Evolutionary conservation across 2,329 filamentous ascomycete genomes (phyloP), one percentile per base, ranked within the genome.

Genomic region (Phialophora macrospora): DNA sequence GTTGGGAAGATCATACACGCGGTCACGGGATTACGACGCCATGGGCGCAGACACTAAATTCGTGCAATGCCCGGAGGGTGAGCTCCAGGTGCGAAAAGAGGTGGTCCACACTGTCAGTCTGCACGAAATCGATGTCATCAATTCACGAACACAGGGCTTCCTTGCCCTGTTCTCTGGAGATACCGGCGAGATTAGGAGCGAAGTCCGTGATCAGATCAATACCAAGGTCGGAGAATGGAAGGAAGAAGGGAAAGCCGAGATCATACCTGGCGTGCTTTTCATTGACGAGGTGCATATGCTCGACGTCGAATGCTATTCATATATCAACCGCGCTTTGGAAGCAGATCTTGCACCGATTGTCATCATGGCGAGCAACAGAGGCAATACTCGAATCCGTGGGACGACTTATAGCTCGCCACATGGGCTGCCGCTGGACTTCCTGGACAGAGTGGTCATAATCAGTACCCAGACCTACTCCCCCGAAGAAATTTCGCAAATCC

Each of bases 251-350:
- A 99, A 99, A 80, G 95, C 95, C 2, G 93, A 96, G 80, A 98
- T 99, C 62, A 93, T 99, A 0, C 95, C 95, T 0, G 95, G 95
- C 54, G 95, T 99, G 7, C 83, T 99, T 7, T 99, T 99, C 83
- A 96, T 99, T 74, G 95, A 99, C 75, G 95, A 99, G 81, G 94
- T 99, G 4, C 95, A 99, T 83, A 98, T 99, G 94, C 90, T 99
- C 64, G 95, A 99, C 77, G 97, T 98, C 70, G 95, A 99, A 80
- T 98, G 94, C 82, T 99, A 97, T 83, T 96, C 93, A 52, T 99
- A 96, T 83, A 90, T 99, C 84, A 99, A 99, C 83, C 91, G 95
- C 60, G 95, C 95, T 0, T 84, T 99, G 52, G 95, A 99, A 80
- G 92, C 93, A 67, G 93, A 98, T 74, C 85, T 99, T 34, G 93